These are phyloP conservation scores for Phytophthora fragariaefolia DNA, from an alignment of 352 stramenopile species.

Conservation along the genomic window DNA sequence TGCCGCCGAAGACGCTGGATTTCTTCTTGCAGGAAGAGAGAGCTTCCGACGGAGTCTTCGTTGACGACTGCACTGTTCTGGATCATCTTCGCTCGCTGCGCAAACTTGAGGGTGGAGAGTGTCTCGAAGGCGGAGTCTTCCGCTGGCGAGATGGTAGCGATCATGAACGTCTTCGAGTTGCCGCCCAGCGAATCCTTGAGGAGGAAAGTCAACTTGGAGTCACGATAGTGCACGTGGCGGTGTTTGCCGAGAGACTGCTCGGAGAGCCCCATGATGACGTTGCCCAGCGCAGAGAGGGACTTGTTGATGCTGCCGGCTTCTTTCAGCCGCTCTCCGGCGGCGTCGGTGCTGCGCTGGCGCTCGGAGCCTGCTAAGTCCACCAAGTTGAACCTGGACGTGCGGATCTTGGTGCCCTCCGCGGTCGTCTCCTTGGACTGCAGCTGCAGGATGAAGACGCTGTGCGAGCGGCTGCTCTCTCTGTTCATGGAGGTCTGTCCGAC, in stretches of 20 bases:
- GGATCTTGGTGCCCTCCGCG: slow-evolving; percentile 66
- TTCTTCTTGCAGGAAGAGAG: slow-evolving; percentile 75
- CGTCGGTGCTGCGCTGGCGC: slow-evolving; percentile 95
- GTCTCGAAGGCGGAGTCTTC: slow-evolving; percentile 89
- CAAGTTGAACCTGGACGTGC: slow-evolving; percentile 95
- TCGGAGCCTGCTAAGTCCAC: slow-evolving; percentile 98
- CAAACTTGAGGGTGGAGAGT: slow-evolving; percentile 87
- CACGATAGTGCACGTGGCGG: slow-evolving; percentile 84
- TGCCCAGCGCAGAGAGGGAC: slow-evolving; percentile 95
- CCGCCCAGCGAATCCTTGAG: slow-evolving; percentile 86
- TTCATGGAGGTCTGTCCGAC: slow-evolving; percentile 90
- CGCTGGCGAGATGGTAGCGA: slow-evolving; percentile 82
- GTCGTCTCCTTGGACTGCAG: slow-evolving; percentile 74
- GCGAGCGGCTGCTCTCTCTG: slow-evolving; percentile 81
- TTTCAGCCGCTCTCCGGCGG: slow-evolving; percentile 95
- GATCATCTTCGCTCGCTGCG: slow-evolving; percentile 85
- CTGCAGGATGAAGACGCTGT: slow-evolving; percentile 88
- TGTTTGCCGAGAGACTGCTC: slow-evolving; percentile 83
- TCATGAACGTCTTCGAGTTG: slow-evolving; percentile 91
- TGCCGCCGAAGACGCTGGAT: slow-evolving; percentile 64
- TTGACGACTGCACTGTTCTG: slow-evolving; percentile 88
- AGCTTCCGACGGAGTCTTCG: slow-evolving; percentile 75
- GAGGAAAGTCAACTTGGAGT: slow-evolving; percentile 88
- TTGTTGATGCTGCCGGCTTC: slow-evolving; percentile 98
- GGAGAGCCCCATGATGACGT: slow-evolving; percentile 94